Evolutionary conservation across 306 rosid species (phyloP).

Genomic region (Boehmeria nivea): DNA sequence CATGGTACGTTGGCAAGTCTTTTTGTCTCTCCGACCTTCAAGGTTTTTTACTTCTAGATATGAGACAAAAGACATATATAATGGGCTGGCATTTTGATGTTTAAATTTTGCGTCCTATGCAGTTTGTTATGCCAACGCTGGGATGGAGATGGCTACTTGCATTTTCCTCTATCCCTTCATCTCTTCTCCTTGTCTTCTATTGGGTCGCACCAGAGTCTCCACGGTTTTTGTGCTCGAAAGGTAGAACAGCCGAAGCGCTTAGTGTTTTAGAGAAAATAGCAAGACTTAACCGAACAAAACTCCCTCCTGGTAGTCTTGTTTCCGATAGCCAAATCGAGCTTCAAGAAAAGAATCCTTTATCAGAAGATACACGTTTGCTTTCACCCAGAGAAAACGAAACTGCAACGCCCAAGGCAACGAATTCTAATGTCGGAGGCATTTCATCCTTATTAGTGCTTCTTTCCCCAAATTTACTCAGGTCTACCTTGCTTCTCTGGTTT

Average conservation of each 20-base stretch:
- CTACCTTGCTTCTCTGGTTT: constrained; percentile 85
- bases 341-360: constrained; percentile 27
- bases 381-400: constrained; percentile 35
- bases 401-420: constrained; percentile 26
- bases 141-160: constrained; percentile 99
- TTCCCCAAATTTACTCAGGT: constrained; percentile 59
- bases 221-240: constrained; percentile 70
- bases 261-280: constrained; percentile 79
- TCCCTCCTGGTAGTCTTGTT: constrained; percentile 69
- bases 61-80: background rate
- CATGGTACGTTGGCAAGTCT: no score
- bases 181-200: constrained; percentile 79
- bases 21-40: background rate
- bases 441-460: constrained; percentile 65
- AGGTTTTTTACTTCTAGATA: background rate
- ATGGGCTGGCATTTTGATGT: constrained; percentile 15
- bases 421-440: constrained; percentile 37
- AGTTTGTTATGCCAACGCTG: constrained; percentile 84
- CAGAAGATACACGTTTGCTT: constrained; percentile 57
- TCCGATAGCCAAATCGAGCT: constrained; percentile 57
- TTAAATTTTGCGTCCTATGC: constrained; percentile 31
- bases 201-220: constrained; percentile 85
- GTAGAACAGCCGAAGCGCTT: constrained; percentile 65
- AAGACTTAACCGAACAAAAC: constrained; percentile 59
- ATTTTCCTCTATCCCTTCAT: constrained; percentile 73